These are phyloP conservation scores for Aristolochia fimbriata DNA, from an alignment of 164 flowering plant species.

Conservation along the genomic window DNA sequence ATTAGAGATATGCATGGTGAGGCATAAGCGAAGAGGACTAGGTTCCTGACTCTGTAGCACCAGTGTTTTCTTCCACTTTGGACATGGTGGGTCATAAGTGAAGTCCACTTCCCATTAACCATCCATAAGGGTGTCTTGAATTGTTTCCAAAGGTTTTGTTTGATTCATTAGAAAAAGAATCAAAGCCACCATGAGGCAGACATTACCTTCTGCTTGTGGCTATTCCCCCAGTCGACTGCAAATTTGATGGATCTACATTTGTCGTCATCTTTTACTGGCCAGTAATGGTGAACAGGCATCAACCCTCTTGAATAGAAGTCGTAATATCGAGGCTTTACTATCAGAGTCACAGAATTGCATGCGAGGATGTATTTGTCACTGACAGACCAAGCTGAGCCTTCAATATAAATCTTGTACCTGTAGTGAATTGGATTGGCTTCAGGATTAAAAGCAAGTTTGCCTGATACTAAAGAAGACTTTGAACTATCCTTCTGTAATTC, in stretches of 20 bases:
- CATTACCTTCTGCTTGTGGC: slow-evolving; percentile 34
- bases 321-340: slow-evolving; percentile 37
- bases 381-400: slow-evolving; percentile 72
- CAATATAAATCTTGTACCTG: slow-evolving; percentile 58
- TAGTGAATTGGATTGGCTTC: not conserved
- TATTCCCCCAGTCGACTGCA: slow-evolving; percentile 74
- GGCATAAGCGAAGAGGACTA: not conserved
- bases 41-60: not conserved
- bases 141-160: not conserved
- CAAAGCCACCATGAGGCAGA: not conserved
- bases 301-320: slow-evolving; percentile 59
- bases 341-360: slow-evolving; percentile 44
- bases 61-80: too few species aligned
- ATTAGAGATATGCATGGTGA: too few species aligned
- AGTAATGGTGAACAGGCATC: slow-evolving; percentile 51
- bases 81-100: too few species aligned
- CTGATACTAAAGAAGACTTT: too few species aligned
- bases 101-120: too few species aligned
- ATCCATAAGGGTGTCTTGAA: too few species aligned
- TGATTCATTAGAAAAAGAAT: not conserved
- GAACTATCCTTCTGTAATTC: not conserved
- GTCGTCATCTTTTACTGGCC: slow-evolving; percentile 42
- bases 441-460: not conserved
- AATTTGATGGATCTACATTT: slow-evolving; percentile 47
- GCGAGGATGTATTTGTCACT: slow-evolving; percentile 64